Evolutionary conservation across 805 yeast genomes (phyloP), one percentile per base, ranked within the genome.

Genomic region (Monosporozyma yasuniensis): DNA sequence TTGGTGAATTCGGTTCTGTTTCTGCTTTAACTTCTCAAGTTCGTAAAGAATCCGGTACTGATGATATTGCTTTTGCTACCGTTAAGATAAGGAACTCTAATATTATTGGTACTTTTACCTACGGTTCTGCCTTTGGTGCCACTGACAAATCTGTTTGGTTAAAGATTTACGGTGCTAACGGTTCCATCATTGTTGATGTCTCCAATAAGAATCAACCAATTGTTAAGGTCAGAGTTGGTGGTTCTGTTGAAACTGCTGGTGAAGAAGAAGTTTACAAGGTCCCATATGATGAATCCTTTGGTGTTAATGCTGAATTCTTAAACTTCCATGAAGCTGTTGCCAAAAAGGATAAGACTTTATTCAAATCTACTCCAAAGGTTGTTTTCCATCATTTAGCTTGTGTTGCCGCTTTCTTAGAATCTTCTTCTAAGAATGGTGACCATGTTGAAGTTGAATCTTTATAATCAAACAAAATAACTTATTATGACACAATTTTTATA

Each of bases 311-410:
- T 2, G 87, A 81, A 60, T 75, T 80, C 50, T 68, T 68, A 62
- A 78, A 77, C 61, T 76, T 80, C 59, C 71, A 71, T 50, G 76
- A 77, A 44, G 88, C 89, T n/a, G 82, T 84, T 27, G 55, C 61
- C 23, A 70, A 74, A 50, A 77, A 79, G 55, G 87, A 86, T 65
- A 85, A 85, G 68, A 60, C 71, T 3, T 55, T 78, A 49, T 67
- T 83, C 47, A 70, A 63, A 39, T 77, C 78, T 41, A 74, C 81
- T n/a, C 95, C 96, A 23, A 83, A 78, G 54, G 76, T 73, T 54
- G 88, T 95, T 5, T 90, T 85, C 81, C 96, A 90, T 68, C 98
- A 91, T 67, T 79, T 90, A 66, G 96, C 96, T 6, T 78, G 87
- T 57, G 80, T 91, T 51, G 96, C 80, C 50, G 98, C 96, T 25